Conservation (phyloP, 257 asterid species). For the Parsonsia alboflavescens region DNA sequence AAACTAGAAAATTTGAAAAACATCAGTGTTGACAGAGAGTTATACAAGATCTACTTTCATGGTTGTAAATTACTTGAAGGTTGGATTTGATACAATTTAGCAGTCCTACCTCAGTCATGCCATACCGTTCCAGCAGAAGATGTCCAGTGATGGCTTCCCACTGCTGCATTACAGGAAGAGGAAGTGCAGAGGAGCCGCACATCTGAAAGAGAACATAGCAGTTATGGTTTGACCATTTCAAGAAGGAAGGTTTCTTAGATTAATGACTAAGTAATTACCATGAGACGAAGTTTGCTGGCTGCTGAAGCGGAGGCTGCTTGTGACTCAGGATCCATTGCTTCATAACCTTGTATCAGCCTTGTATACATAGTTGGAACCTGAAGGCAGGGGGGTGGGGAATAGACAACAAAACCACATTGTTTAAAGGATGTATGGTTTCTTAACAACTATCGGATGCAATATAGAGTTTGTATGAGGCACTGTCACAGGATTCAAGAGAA, state of each 20-base stretch:
- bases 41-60: not conserved
- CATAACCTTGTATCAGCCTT: conserved; percentile 90
- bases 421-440: not conserved
- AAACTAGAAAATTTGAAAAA: conserved; percentile 43
- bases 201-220: conserved; percentile 38
- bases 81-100: not conserved
- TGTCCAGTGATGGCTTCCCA: conserved; percentile 95
- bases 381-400: not conserved
- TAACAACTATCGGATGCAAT: not conserved
- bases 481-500: not conserved
- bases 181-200: conserved; percentile 99
- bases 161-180: conserved; percentile 92
- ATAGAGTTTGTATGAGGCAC: not conserved
- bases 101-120: conserved; percentile 88
- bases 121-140: conserved; percentile 81
- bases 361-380: conserved; percentile 98
- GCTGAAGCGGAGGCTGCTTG: conserved; percentile 65
- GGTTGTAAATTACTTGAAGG: conserved; percentile 1
- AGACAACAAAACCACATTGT: conserved; percentile 8
- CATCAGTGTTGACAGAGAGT: conserved; percentile 14
- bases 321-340: conserved; percentile 74
- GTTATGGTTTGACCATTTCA: conserved; percentile 3
- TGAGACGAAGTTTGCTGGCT: conserved; percentile 81
- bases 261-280: conserved; percentile 49
- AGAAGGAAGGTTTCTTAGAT: not conserved